Percentiles rank a stretch among this genome's conserved stretches.
Conservation (phyloP, 2,329 filamentous ascomycete genomes). For the Trichophyton rubrum region DNA sequence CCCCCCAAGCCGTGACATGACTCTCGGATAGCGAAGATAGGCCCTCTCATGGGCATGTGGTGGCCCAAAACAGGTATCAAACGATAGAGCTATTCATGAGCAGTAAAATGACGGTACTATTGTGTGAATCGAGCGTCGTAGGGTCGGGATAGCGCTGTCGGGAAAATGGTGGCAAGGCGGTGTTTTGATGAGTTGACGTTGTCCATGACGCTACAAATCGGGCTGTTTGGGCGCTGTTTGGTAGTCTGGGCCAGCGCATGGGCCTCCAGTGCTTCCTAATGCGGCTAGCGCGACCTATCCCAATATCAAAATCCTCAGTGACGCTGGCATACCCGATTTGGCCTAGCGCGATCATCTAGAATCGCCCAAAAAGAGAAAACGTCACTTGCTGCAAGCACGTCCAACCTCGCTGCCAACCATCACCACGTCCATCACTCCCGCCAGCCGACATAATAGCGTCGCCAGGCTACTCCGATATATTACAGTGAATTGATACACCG, state of each 20-base stretch:
- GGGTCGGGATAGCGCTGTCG: slow-evolving; percentile 32
- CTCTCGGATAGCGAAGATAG: slow-evolving; percentile 27
- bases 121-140: slow-evolving; percentile 42
- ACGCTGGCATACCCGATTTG: slow-evolving; percentile 10
- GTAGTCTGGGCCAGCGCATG: slow-evolving; percentile 31
- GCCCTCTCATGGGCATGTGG: slow-evolving; percentile 33
- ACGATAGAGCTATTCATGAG: slow-evolving; percentile 48
- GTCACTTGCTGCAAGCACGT: not conserved
- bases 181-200: slow-evolving; percentile 35
- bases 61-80: slow-evolving; percentile 52
- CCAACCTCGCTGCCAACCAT: not conserved
- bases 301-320: slow-evolving; percentile 29
- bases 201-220: slow-evolving; percentile 27
- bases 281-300: slow-evolving; percentile 32
- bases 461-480: not conserved
- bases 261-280: slow-evolving; percentile 30
- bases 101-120: slow-evolving; percentile 41
- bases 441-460: not conserved
- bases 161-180: slow-evolving; percentile 23
- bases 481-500: not conserved
- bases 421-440: not conserved
- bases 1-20: slow-evolving; percentile 35
- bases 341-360: slow-evolving; percentile 6
- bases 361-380: not conserved
- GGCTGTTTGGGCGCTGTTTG: slow-evolving; percentile 30